These are phyloP conservation scores for Mucor velutinosus DNA, from an alignment of 371 early-diverging fungal genomes.

Conservation along the genomic window DNA sequence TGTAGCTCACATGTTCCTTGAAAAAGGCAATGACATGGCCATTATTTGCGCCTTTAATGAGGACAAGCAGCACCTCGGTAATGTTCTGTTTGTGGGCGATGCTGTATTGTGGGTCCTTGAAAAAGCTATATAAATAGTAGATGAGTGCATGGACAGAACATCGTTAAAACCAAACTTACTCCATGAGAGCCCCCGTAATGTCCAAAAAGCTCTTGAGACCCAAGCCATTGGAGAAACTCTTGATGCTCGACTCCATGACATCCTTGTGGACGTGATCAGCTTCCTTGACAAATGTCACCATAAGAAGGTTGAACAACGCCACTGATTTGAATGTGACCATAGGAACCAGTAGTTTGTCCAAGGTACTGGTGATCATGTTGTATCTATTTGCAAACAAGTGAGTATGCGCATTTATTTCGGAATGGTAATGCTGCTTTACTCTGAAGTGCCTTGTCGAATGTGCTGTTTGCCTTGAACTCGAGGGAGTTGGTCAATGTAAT, in stretches of 20 bases:
- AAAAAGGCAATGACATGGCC: slow-evolving; percentile 52
- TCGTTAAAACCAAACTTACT: slow-evolving; percentile 36
- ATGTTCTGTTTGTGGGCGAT: slow-evolving; percentile 48
- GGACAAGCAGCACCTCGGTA: slow-evolving; percentile 48
- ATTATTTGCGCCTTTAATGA: slow-evolving; percentile 43
- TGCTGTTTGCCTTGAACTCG: slow-evolving; percentile 18
- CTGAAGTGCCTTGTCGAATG: slow-evolving; percentile 37
- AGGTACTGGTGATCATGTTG: slow-evolving; percentile 51
- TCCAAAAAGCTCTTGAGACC: slow-evolving; percentile 43
- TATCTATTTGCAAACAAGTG: slow-evolving; percentile 33
- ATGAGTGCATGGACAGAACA: not conserved
- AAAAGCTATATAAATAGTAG: slow-evolving; percentile 32
- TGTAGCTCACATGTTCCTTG: slow-evolving; percentile 43
- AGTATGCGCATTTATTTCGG: not conserved
- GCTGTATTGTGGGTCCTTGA: slow-evolving; percentile 34
- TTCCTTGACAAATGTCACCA: slow-evolving; percentile 59
- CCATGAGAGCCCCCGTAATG: slow-evolving; percentile 42
- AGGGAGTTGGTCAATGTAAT: slow-evolving; percentile 55
- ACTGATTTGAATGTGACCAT: slow-evolving; percentile 47
- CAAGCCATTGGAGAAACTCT: slow-evolving; percentile 42
- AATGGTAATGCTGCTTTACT: slow-evolving; percentile 1
- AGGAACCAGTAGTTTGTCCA: slow-evolving; percentile 55
- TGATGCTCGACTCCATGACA: slow-evolving; percentile 37
- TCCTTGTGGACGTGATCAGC: slow-evolving; percentile 53
- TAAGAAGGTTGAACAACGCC: slow-evolving; percentile 52